Percentiles rank a stretch among this genome's conserved stretches.
Conservation (phyloP, 345 rosid species). For the Pelargonium nanum region DNA sequence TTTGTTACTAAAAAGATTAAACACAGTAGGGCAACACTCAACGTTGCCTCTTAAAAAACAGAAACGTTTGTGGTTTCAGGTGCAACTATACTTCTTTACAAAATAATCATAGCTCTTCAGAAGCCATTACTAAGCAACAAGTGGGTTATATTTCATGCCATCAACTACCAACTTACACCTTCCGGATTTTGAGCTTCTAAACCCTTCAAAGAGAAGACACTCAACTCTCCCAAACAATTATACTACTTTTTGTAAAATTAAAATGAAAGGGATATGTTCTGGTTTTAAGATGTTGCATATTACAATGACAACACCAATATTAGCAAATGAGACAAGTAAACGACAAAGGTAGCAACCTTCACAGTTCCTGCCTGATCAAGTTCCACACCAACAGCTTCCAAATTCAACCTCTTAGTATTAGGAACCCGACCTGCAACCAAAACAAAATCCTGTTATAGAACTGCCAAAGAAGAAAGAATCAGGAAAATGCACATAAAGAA, state of each 20-base stretch:
- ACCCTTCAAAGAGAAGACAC: no score
- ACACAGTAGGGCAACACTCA: background rate
- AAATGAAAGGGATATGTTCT: no score
- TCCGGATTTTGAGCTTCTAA: no score
- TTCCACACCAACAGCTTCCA: slow-evolving; percentile 83
- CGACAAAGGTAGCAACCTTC: slow-evolving; percentile 40
- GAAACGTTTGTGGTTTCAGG: background rate
- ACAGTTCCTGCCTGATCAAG: slow-evolving; percentile 67
- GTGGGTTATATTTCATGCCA: no score
- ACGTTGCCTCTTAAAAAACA: background rate
- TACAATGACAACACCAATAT: background rate
- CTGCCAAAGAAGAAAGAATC: background rate
- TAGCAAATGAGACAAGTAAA: background rate
- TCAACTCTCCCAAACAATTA: no score
- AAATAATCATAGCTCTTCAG: no score
- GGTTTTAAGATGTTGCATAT: background rate
- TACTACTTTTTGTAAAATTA: no score
- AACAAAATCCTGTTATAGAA: slow-evolving; percentile 1
- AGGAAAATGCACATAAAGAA: no score
- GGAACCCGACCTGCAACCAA: slow-evolving; percentile 62
- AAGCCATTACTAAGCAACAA: no score
- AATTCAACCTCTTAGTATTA: slow-evolving; percentile 76
- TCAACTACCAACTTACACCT: no score
- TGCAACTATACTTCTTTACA: background rate
- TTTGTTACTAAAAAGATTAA: background rate